Base-by-base conservation (phyloP, 805 yeast genomes). In the Candida ipomoeae region DNA sequence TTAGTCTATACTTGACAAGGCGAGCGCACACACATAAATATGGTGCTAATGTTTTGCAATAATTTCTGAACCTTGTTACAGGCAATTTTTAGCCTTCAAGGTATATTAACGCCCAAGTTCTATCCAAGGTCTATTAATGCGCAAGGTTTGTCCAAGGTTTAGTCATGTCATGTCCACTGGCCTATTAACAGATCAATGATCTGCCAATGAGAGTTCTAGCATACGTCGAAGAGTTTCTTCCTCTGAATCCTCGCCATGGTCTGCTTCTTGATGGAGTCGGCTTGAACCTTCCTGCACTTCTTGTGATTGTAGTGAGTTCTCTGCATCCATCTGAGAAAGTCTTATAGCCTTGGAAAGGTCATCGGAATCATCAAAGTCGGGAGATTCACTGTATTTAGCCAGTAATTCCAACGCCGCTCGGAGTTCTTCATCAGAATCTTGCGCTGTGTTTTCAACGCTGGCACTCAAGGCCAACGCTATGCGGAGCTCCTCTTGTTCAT, bases 391-490 rank as follows among this genome's bases (percentile, higher is more conserved):
- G 23, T 35, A 13, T 36, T 41, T 43, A 18, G 31, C 38, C 56
- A 53, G 58, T 29, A 49, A 42, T 14, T 45, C 54, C 20, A 55
- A 38, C 5, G 53, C 57, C 18, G 34, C 31, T 11, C 55, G 55
- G 8, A 74, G 55, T 8, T 71, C 70, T n/a, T 59, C 64, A 38
- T 71, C 78, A 6, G 46, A 52, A 5, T 50, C 51, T 6, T 49
- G 51, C 5, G 51, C 55, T n/a, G 29, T n/a, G 8, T 39, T 34
- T 26, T 35, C 48, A 36, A 46, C 53, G 32, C 60, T 56, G 14
- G 53, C 59, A 35, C 58, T 60, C 39, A 61, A 53, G 3, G 64
- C 68, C 46, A 65, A 39, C 3, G 69, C 69, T 13, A 65, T 40
- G 5, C 65, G 55, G 10, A 65, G 46, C 46, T 64, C 67, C 15